These are phyloP conservation scores for Moesziomyces sp. DNA, from an alignment of 1,284 basidiomycete genomes.

Conservation along the genomic window DNA sequence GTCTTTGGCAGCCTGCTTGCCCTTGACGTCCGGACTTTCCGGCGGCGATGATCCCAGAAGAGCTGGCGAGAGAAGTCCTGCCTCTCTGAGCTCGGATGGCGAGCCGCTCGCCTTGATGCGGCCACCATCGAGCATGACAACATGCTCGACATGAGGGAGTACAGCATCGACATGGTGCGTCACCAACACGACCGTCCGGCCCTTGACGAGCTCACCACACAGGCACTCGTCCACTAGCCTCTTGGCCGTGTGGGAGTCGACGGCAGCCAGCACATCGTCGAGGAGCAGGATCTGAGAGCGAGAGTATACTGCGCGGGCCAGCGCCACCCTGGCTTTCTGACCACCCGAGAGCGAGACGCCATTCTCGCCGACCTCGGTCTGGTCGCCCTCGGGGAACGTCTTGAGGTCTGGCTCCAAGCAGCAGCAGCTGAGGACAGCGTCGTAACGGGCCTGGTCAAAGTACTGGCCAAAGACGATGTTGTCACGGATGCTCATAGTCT, in stretches of 20 bases:
- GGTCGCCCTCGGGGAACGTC: conserved; percentile 57
- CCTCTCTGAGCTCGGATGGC: conserved; percentile 72
- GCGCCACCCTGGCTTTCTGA: conserved; percentile 56
- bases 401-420: conserved; percentile 51
- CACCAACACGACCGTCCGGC: conserved; percentile 78
- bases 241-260: conserved; percentile 75
- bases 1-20: conserved; percentile 40
- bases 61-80: conserved; percentile 15
- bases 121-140: conserved; percentile 53
- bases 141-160: conserved; percentile 25
- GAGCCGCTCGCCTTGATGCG: conserved; percentile 43
- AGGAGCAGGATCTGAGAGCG: conserved; percentile 54
- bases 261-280: conserved; percentile 68
- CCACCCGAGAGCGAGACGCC: conserved; percentile 59
- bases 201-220: conserved; percentile 63
- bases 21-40: conserved; percentile 45
- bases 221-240: conserved; percentile 61
- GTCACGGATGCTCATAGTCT: conserved; percentile 49
- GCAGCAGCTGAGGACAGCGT: conserved; percentile 49
- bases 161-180: conserved; percentile 72
- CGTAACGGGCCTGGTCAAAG: conserved; percentile 53
- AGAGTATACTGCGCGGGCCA: conserved; percentile 61
- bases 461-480: conserved; percentile 59
- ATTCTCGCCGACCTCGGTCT: conserved; percentile 56
- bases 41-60: conserved; percentile 54